Base-by-base conservation (phyloP, 176 grass and related monocot species). In the Stipa capillata region DNA sequence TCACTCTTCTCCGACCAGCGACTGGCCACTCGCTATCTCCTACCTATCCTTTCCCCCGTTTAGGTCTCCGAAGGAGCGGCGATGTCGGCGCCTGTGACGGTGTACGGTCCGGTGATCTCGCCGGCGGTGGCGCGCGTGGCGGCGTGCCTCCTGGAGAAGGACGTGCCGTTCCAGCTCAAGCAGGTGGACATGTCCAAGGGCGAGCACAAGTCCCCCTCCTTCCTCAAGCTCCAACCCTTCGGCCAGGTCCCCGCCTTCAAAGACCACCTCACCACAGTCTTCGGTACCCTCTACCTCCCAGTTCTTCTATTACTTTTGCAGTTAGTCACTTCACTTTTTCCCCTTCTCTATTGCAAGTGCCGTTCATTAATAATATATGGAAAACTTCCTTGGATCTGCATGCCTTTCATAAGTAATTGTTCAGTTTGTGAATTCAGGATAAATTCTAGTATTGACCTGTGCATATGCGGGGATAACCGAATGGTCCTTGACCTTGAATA, bases 171-270 rank as follows among this genome's bases (percentile, higher is more conserved):
- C 87, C 73, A 86, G 82, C 85, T 97, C 31, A 71, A 80, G 73
- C 72, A 61, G 75, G 72, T 97, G 43, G 89, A 94, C 86, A 93
- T 97, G 91, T 81, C 94, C 91, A 97, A 94, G 81, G 91, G 84
- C 55, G 86, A 94, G 84, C 91, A 97, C 86, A 94, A 90, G 62
- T 94, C 91, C 45, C 86, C 89, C 14, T 90, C 90, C 51, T 97
- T 87, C 83, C 89, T 97, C 53, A 97, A 97, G 85, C 78, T 94
- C 70, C 94, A 97, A 82, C 91, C 94, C 65, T 97, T 97, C 78
- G 89, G 94, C 71, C 94, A 97, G 68, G 91, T 97, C 40, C 94
- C 94, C 24, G 94, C 91, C 25, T 97, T 97, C 86, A 90, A 91
- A 73, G 94, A 97, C 75, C 81, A 89, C 73, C 86, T 88, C 58